Evolutionary conservation across 768 basidiomycete species (phyloP).

Genomic region (Infundibulicybe gibba): DNA sequence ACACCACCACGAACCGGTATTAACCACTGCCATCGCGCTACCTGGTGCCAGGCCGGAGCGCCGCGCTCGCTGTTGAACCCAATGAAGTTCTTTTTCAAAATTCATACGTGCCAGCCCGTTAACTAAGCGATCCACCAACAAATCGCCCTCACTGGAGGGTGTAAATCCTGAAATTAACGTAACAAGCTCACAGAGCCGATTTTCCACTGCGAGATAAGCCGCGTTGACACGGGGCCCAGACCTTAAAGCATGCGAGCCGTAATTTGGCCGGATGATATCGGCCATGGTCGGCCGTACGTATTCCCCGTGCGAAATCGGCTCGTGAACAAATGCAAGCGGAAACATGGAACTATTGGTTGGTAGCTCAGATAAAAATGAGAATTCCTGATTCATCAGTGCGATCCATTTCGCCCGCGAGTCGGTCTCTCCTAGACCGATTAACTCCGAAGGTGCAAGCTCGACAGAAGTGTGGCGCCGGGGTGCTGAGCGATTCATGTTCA

Average conservation of each 20-base stretch:
- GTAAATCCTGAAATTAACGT: neutral
- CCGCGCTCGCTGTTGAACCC: conserved; percentile 9
- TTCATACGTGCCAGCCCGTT: conserved; percentile 5
- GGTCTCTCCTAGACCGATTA: neutral
- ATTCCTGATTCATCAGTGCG: neutral
- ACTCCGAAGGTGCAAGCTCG: neutral
- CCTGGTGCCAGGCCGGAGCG: neutral
- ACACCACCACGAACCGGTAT: neutral
- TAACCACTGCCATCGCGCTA: neutral
- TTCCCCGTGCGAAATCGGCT: conserved; percentile 3
- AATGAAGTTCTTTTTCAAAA: conserved; percentile 12
- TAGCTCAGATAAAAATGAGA: neutral
- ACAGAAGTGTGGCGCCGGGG: neutral
- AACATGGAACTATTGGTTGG: neutral
- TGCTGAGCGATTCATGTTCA: neutral
- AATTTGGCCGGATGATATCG: neutral
- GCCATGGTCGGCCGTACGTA: neutral
- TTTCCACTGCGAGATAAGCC: conserved; percentile 3
- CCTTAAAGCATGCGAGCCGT: conserved; percentile 4
- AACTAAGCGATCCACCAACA: conserved; percentile 4
- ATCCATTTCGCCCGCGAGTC: neutral
- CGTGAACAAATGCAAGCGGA: conserved; percentile 9
- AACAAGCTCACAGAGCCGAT: conserved; percentile 4
- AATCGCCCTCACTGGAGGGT: neutral
- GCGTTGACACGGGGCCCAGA: neutral